phyloP scores from a whole-genome alignment of 106 monocot species.

The Dioscorea zingiberensis region DNA sequence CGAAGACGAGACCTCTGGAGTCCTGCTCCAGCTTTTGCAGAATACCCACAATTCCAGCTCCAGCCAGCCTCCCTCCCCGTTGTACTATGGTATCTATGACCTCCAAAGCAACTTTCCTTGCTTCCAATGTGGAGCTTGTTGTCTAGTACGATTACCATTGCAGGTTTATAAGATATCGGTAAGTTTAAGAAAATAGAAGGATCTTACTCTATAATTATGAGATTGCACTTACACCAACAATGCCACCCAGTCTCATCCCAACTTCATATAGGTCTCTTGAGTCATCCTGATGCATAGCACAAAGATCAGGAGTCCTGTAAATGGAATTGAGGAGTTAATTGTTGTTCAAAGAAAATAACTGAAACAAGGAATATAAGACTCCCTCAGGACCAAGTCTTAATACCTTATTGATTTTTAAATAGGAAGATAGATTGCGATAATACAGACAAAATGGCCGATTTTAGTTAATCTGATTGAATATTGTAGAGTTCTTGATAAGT shows the following conservation, averaged over 20 bases:
- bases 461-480: too few relatives aligned
- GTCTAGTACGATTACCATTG: constrained; percentile 15
- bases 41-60: constrained; percentile 60
- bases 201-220: neutral
- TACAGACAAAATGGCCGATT: too few relatives aligned
- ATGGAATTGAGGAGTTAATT: neutral
- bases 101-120: constrained; percentile 31
- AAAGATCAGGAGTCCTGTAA: constrained; percentile 64
- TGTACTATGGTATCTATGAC: constrained; percentile 44
- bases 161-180: neutral
- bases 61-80: constrained; percentile 51
- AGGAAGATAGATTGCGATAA: too few relatives aligned
- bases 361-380: too few relatives aligned
- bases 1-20: constrained; percentile 29
- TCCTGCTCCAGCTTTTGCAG: constrained; percentile 57
- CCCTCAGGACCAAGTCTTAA: too few relatives aligned
- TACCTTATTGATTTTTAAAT: too few relatives aligned
- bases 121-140: constrained; percentile 13
- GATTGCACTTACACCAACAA: constrained; percentile 27
- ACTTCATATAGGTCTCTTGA: constrained; percentile 29
- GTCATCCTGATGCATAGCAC: constrained; percentile 62
- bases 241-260: constrained; percentile 26
- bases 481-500: too few relatives aligned
- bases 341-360: too few relatives aligned
- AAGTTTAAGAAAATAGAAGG: neutral